Conservation (phyloP, 331 rosid species). For the Pyracantha coccinea region DNA sequence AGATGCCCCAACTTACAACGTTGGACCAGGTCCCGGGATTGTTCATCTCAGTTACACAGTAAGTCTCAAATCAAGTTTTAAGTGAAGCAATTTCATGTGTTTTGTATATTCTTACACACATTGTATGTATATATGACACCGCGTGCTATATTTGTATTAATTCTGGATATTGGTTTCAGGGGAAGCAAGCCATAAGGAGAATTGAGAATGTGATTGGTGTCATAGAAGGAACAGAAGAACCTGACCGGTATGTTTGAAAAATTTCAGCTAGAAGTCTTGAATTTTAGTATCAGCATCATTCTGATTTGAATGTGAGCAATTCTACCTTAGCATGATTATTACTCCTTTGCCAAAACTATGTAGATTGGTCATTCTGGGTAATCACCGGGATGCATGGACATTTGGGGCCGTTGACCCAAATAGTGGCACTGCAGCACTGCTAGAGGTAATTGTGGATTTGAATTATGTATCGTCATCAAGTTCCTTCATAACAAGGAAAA, state of each 20-base stretch:
- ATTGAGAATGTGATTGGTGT: constrained; percentile 69
- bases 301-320: neutral
- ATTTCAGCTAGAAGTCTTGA: neutral
- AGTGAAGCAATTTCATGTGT: neutral
- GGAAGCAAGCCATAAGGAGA: constrained; percentile 34
- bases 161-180: constrained; percentile 30
- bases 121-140: neutral
- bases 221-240: constrained; percentile 74
- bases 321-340: neutral
- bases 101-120: neutral
- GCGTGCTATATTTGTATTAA: neutral
- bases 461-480: neutral
- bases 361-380: constrained; percentile 71
- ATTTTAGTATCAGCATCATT: neutral
- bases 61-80: constrained; percentile 15
- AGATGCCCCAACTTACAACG: constrained; percentile 44
- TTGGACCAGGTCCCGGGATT: constrained; percentile 82
- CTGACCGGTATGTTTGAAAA: constrained; percentile 44
- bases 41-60: constrained; percentile 47
- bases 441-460: constrained; percentile 39
- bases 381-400: constrained; percentile 85
- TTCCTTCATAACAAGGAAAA: neutral
- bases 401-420: constrained; percentile 89
- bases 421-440: constrained; percentile 74
- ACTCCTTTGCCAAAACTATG: constrained; percentile 25